A percentile compares a stretch with the other conserved stretches of the same genome.
Evolutionary conservation across 2,329 filamentous ascomycete genomes (phyloP).

Genomic region (Hypoxylon sp.): DNA sequence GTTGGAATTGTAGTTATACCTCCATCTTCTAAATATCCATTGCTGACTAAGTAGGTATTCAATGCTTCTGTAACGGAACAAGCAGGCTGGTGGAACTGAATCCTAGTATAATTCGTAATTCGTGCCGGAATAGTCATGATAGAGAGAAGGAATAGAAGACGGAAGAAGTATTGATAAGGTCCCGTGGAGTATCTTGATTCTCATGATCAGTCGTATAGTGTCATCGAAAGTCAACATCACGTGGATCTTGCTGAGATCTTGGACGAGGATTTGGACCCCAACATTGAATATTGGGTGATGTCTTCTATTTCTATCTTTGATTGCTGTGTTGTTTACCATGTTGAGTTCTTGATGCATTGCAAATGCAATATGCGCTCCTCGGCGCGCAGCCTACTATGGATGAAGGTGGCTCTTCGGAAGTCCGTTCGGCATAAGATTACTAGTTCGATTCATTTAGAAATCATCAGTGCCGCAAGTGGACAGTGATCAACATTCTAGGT

Average conservation of each 20-base stretch:
- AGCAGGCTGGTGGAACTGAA: background rate
- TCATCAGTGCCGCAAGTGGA: slow-evolving; percentile 24
- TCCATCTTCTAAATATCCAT: background rate
- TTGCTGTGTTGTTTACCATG: slow-evolving; percentile 35
- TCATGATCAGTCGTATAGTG: background rate
- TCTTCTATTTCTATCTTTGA: slow-evolving; percentile 34
- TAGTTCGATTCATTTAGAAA: slow-evolving; percentile 24
- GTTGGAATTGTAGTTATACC: background rate
- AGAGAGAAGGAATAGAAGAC: background rate
- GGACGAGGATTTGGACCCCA: background rate
- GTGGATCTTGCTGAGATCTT: slow-evolving; percentile 1
- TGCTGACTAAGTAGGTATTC: background rate
- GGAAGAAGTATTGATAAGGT: background rate
- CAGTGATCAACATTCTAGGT: slow-evolving; percentile 25
- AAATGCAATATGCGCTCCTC: slow-evolving; percentile 47
- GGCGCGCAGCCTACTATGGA: slow-evolving; percentile 43
- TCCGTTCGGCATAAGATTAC: slow-evolving; percentile 43
- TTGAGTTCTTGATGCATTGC: slow-evolving; percentile 31
- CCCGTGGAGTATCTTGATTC: background rate
- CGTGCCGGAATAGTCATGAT: background rate
- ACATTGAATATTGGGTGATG: background rate
- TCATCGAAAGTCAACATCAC: background rate
- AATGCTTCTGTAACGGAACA: background rate
- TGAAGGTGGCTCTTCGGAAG: slow-evolving; percentile 45
- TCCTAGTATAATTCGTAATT: background rate